Evolutionary conservation across 208 protist species (phyloP).

Genomic region (Crithidia bombi): DNA sequence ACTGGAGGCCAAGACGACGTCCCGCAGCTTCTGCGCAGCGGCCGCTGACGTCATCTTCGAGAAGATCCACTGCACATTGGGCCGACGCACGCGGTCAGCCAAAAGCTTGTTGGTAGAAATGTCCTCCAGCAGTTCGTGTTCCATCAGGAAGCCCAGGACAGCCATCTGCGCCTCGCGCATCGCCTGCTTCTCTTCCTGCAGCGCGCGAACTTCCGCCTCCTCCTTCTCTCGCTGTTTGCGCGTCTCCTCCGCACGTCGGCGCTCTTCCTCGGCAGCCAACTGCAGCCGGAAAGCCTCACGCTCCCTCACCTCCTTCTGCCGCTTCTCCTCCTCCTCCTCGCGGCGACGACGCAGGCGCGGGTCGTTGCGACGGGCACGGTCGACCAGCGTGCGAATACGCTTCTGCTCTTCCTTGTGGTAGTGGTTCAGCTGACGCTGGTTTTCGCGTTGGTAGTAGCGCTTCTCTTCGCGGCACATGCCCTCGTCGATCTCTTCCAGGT

Average conservation of each 20-base stretch:
- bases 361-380: conserved; percentile 91
- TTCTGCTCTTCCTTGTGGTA: conserved; percentile 89
- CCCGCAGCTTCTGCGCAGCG: conserved; percentile 42
- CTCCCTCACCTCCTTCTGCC: conserved; percentile 60
- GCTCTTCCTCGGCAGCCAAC: conserved; percentile 66
- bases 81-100: conserved; percentile 51
- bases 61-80: conserved; percentile 81
- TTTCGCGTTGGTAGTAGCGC: conserved; percentile 97
- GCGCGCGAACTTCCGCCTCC: conserved; percentile 40
- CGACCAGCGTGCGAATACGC: conserved; percentile 89
- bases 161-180: conserved; percentile 58
- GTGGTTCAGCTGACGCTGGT: conserved; percentile 89
- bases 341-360: conserved; percentile 89
- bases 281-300: conserved; percentile 77
- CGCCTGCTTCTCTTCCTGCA: conserved; percentile 49
- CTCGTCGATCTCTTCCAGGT: conserved; percentile 93
- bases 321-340: conserved; percentile 75
- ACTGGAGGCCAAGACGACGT: conserved; percentile 37
- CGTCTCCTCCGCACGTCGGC: conserved; percentile 53
- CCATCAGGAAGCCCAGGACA: conserved; percentile 52
- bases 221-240: conserved; percentile 50
- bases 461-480: conserved; percentile 96
- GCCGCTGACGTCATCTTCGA: conserved; percentile 54
- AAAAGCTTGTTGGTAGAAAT: conserved; percentile 83
- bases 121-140: conserved; percentile 60